Conservation (phyloP, 345 rosid genomes). For the Populus nigra region DNA sequence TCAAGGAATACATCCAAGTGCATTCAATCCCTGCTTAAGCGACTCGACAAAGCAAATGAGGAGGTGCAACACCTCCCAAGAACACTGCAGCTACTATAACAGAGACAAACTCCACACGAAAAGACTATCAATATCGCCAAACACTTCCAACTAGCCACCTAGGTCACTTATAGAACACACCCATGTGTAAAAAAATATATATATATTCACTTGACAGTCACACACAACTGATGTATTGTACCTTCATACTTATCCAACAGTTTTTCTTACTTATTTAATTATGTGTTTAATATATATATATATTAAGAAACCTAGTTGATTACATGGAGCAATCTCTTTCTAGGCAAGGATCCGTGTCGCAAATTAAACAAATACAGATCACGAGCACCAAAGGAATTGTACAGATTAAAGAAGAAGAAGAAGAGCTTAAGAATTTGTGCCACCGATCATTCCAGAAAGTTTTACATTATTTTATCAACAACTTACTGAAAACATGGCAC, state of each 20-base stretch:
- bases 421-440: constrained; percentile 25
- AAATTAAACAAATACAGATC: neutral
- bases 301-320: neutral
- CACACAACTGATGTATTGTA: no score
- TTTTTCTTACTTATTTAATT: neutral
- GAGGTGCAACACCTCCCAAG: constrained; percentile 27
- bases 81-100: constrained; percentile 9
- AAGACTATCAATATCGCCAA: neutral
- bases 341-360: neutral
- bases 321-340: neutral
- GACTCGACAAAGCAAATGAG: constrained; percentile 23
- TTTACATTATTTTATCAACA: constrained; percentile 41
- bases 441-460: constrained; percentile 15
- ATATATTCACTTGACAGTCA: no score
- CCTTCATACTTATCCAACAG: constrained; percentile 8
- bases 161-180: neutral
- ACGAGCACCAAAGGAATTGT: constrained; percentile 3
- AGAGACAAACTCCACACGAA: constrained; percentile 25
- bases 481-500: constrained; percentile 14
- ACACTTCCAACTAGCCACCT: neutral
- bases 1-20: constrained; percentile 20
- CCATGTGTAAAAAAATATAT: neutral
- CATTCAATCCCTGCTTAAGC: constrained; percentile 42
- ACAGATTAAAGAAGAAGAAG: neutral
- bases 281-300: neutral